A percentile compares a stretch with the other conserved stretches of the same genome.
Conservation (phyloP, 1,139 yeast species). For the Diutina siamensis region DNA sequence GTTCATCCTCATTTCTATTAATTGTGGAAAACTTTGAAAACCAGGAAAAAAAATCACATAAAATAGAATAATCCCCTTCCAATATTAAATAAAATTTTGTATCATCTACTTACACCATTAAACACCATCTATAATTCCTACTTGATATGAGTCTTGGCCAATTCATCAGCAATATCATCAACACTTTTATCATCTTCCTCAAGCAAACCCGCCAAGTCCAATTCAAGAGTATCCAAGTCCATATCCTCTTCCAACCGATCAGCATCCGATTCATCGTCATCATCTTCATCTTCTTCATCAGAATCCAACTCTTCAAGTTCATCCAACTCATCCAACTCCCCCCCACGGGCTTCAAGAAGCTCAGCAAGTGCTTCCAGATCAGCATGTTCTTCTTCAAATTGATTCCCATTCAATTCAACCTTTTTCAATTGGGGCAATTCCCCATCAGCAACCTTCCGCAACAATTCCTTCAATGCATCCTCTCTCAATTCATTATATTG, state of each 20-base stretch:
- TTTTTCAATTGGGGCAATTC: conserved; percentile 48
- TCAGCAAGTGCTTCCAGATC: conserved; percentile 19
- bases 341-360: conserved; percentile 56
- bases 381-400: conserved; percentile 43
- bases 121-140: neutral
- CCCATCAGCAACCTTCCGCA: conserved; percentile 29
- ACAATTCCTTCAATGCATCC: conserved; percentile 47
- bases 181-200: conserved; percentile 29
- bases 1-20: no score
- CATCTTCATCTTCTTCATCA: conserved; percentile 66
- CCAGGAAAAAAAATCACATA: no score
- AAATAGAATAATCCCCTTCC: no score
- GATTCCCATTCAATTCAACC: conserved; percentile 86
- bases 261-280: conserved; percentile 55
- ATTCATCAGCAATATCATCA: conserved; percentile 48
- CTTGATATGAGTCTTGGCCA: conserved; percentile 41
- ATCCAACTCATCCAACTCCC: conserved; percentile 83
- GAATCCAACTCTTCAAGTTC: conserved; percentile 87
- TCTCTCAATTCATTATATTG: conserved; percentile 85
- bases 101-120: neutral
- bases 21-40: no score
- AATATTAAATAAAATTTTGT: no score
- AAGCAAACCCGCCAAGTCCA: conserved; percentile 33
- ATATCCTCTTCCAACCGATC: conserved; percentile 36
- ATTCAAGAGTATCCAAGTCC: conserved; percentile 48